Evolutionary conservation across 306 rosid genomes (phyloP), one percentile per base, ranked within the genome.

Genomic region (Rubus idaeus): DNA sequence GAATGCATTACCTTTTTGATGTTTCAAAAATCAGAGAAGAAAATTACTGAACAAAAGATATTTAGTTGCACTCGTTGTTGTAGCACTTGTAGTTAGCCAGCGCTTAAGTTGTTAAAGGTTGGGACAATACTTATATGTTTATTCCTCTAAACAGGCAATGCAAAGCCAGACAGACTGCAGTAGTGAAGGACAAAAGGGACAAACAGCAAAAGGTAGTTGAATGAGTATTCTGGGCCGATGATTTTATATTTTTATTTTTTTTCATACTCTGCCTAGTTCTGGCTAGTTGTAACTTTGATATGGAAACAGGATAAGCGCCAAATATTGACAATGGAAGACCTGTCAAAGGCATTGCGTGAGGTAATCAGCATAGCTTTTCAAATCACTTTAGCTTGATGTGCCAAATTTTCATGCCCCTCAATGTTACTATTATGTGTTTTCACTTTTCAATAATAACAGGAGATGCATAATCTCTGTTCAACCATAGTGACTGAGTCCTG

Each of bases 161-260:
- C 89, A 90, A 92, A 80, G 93, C 96, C 75, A 90, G 97, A 57
- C 97, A 89, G 75, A 88, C 97, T 16, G 60, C 96, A 61, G 85
- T 95, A 61, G 91, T 93, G 55, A 92, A 90, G 82, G 98, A 95
- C 84, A 92, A 95, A 88, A 88, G 96, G 81, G 97, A 95, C 82
- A 95, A 87, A 83, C 96, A 92, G 85, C 96, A 88, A 83, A 92
- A 95, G 97, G 99, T 95, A 81, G 64, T 74, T 10, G 57, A 14
- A 47, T 18, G n/a, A n/a, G 30, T 63, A 49, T 73, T 40, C 63
- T 53, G 10, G 42, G 35, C 78, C 50, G 40, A 16, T 30, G 56
- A 23, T 60, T 41, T 58, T 41, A 58, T 10, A 35, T 61, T 60
- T 23, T 23, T 10, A 9, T 26, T 60, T 61, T 42, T 12, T 13